These are phyloP conservation scores for Hypoxylon lenormandii DNA, from an alignment of 495 filamentous ascomycete genomes.

Conservation along the genomic window DNA sequence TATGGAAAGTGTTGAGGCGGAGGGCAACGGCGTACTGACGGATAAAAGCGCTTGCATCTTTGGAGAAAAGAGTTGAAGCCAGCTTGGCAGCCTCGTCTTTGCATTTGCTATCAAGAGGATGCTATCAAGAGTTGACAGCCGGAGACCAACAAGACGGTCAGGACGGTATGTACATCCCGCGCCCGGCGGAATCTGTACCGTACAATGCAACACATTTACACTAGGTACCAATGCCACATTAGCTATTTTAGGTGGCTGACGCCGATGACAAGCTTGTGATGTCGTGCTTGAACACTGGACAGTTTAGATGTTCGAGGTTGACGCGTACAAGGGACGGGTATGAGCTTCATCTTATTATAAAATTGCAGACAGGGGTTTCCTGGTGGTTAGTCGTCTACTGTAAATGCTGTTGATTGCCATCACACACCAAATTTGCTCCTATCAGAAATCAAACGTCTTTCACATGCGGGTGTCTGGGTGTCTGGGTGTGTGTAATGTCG, in stretches of 20 bases:
- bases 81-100: conserved; percentile 12
- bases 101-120: conserved; percentile 18
- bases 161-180: not conserved
- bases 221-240: not conserved
- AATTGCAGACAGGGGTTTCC: conserved; percentile 45
- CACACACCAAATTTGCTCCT: conserved; percentile 38
- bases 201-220: not conserved
- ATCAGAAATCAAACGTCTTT: conserved; percentile 29
- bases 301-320: conserved; percentile 26
- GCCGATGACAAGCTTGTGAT: conserved; percentile 25
- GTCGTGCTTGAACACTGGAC: conserved; percentile 34
- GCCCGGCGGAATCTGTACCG: not conserved
- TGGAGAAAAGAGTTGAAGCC: not conserved
- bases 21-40: conserved; percentile 5
- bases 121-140: conserved; percentile 3
- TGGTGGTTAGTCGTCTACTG: conserved; percentile 34
- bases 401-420: conserved; percentile 32
- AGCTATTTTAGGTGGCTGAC: conserved; percentile 5
- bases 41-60: conserved; percentile 23
- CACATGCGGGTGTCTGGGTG: conserved; percentile 44
- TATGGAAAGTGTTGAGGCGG: not conserved
- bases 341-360: conserved; percentile 48
- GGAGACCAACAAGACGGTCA: not conserved
- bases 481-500: conserved; percentile 34
- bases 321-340: conserved; percentile 45